A percentile compares a stretch with the other conserved stretches of the same genome.
phyloP scores from a whole-genome alignment of 768 basidiomycete species.

The Holtermannia corniformis region DNA sequence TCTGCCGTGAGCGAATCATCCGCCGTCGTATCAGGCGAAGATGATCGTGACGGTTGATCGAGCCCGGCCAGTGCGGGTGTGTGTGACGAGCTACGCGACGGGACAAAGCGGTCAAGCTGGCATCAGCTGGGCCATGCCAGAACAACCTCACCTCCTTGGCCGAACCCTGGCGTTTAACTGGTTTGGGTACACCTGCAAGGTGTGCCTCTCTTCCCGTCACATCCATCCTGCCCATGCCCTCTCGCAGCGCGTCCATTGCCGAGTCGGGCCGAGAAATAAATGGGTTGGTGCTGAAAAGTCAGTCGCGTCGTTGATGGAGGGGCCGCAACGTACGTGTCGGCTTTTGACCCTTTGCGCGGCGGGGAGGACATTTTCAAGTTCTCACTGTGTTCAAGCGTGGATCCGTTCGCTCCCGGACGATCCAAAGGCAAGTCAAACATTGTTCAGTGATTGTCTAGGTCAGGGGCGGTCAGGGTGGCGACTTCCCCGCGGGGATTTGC shows the following conservation, averaged over 20 bases:
- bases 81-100: slow-evolving; percentile 25
- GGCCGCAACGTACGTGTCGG: neutral
- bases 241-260: slow-evolving; percentile 17
- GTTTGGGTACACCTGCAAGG: neutral
- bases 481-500: neutral
- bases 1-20: slow-evolving; percentile 9
- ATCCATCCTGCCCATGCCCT: slow-evolving; percentile 34
- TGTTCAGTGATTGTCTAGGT: neutral
- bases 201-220: slow-evolving; percentile 10
- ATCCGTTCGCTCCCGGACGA: neutral
- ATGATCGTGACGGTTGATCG: slow-evolving; percentile 27
- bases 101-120: slow-evolving; percentile 33
- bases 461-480: neutral
- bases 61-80: slow-evolving; percentile 22
- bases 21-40: slow-evolving; percentile 5
- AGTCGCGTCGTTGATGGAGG: neutral
- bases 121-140: neutral
- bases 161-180: slow-evolving; percentile 3
- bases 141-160: slow-evolving; percentile 9
- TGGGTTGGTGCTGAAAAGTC: slow-evolving; percentile 21
- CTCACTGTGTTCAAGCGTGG: neutral
- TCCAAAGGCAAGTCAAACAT: neutral
- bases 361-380: neutral
- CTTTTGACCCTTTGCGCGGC: neutral
- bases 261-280: slow-evolving; percentile 21